A percentile compares a stretch with the other conserved stretches of the same genome.
phyloP scores from a whole-genome alignment of 257 asterid species.

The Penstemon davidsonii region DNA sequence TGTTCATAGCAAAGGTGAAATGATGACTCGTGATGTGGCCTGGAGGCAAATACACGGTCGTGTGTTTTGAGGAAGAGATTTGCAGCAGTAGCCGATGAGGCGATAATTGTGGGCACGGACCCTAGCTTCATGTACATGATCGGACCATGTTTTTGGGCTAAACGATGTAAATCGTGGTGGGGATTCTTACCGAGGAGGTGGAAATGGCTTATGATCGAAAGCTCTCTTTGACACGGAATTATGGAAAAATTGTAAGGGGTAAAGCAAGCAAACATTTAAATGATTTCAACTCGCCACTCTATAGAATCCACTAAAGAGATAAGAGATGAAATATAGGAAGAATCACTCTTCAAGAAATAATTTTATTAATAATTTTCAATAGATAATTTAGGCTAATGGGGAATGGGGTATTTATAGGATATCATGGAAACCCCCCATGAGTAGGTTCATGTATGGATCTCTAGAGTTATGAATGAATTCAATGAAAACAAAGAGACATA shows the following conservation, averaged over 20 bases:
- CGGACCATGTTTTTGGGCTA: conserved; percentile 43
- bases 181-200: conserved; percentile 43
- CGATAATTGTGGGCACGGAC: conserved; percentile 25
- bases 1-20: conserved; percentile 25
- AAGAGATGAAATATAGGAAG: too few relatives aligned
- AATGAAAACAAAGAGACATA: too few relatives aligned
- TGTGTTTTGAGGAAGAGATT: conserved; percentile 47
- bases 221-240: conserved; percentile 39
- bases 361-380: too few relatives aligned
- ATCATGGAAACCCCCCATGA: too few relatives aligned
- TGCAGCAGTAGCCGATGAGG: conserved; percentile 36
- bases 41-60: conserved; percentile 36
- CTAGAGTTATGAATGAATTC: too few relatives aligned
- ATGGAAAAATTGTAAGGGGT: conserved; percentile 31
- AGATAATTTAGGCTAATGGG: too few relatives aligned
- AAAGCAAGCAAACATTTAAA: too few relatives aligned
- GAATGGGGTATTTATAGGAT: too few relatives aligned
- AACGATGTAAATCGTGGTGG: conserved; percentile 28
- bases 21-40: conserved; percentile 23
- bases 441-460: too few relatives aligned
- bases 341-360: too few relatives aligned
- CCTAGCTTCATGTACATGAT: conserved; percentile 44
- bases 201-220: conserved; percentile 44
- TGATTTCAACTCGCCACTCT: too few relatives aligned
- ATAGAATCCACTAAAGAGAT: too few relatives aligned